phyloP scores from a whole-genome alignment of 345 rosid genomes.

The rapeseed (Brassica napus) region Da-Ae NC_063442.1:26286501-26287000 shows the following conservation, averaged over 20 bases:
- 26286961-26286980: not conserved
- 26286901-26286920: not conserved
- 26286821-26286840: constrained; percentile 18
- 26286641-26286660: constrained; percentile 68
- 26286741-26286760: constrained; percentile 68
- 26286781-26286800: constrained; percentile 18
- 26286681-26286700: constrained; percentile 58
- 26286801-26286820: constrained; percentile 17
- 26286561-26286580: constrained; percentile 40
- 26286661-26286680: constrained; percentile 53
- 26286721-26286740: constrained; percentile 45
- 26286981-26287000: not conserved
- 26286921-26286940: not conserved
- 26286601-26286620: constrained; percentile 48
- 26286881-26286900: not conserved
- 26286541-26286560: constrained; percentile 69
- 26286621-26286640: constrained; percentile 38
- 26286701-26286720: constrained; percentile 59
- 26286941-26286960: not conserved
- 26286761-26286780: constrained; percentile 36
- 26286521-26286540: constrained; percentile 86
- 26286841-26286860: constrained; percentile 17
- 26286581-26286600: constrained; percentile 57
- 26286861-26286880: constrained; percentile 14
- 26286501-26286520: constrained; percentile 61